Base-by-base conservation (phyloP, 2,329 filamentous ascomycete genomes). In the Ustilaginoidea virens region DNA sequence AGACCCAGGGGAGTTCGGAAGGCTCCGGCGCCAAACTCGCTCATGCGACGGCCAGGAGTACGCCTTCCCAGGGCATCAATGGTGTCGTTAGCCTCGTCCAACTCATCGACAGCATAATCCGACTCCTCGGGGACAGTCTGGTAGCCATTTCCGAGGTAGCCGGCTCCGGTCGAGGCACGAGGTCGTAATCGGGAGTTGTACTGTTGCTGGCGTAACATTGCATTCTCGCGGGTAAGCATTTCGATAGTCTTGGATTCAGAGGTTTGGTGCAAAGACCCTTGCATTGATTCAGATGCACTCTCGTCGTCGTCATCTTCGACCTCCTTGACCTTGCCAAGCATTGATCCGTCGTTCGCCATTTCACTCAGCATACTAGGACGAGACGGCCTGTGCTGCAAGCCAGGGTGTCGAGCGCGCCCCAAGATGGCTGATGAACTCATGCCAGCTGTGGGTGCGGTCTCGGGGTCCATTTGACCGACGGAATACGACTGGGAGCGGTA, bases 401-500 rank as follows among this genome's bases (percentile, higher is more conserved):
- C 75, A 17, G 78, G 67, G 36, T 77, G 72, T 28, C 67, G 62
- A 27, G 62, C 54, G 27, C 69, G 61, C n/a, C 63, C 58, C 9
- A 70, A 49, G 14, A 64, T 54, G 4, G 66, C 53, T 4, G 66
- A 56, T 3, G 63, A 49, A 32, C 52, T 56, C 48, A 64, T 53
- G 3, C 53, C 43, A 16, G 58, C 40, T 4, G 52, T 44, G 10
- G 55, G 42, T 3, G 54, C 44, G 2, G 55, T 55, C 33, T 87
- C 80, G 1, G 75, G 68, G 30, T 93, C 85, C 35, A 85, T 62
- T 48, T 94, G 86, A 4, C 86, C 86, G 27, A 92, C 87, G 0
- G 87, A 96, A 52, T 96, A 96, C 4, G 90, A 96, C 52, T 94
- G 83, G 5, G 90, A 98, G 24, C 90, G 76, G 43, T 92, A 90